These are phyloP conservation scores for Tetracentron sinense DNA, from an alignment of 164 flowering plant genomes.

Conservation along the genomic window DNA sequence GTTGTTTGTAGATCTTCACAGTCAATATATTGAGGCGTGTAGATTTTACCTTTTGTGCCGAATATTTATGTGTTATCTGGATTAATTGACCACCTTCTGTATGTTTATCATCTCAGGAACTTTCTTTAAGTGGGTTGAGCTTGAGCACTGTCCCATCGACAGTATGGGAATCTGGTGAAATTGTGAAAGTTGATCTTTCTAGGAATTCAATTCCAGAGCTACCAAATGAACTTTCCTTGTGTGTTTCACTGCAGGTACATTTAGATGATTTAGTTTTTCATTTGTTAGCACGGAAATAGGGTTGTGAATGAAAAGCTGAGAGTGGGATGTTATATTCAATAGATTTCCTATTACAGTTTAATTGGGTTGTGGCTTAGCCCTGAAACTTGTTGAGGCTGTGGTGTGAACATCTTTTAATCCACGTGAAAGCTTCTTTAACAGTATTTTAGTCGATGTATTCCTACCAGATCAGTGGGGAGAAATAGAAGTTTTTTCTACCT, in stretches of 20 bases:
- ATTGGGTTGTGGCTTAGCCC: background rate
- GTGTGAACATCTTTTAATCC: background rate
- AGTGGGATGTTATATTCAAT: background rate
- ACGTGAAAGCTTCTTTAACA: background rate
- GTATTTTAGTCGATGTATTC: background rate
- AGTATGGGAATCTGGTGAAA: constrained; percentile 75
- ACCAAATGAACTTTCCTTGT: constrained; percentile 67
- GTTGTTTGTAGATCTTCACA: background rate
- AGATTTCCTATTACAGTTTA: background rate
- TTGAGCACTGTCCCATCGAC: constrained; percentile 67
- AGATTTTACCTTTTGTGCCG: background rate
- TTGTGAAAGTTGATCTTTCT: constrained; percentile 74
- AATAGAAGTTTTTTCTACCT: background rate
- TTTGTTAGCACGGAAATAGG: background rate
- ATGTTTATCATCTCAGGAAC: constrained; percentile 55
- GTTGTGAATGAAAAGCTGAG: background rate
- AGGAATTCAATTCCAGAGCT: constrained; percentile 69
- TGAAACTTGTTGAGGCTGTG: background rate
- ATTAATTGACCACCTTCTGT: background rate
- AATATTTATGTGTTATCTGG: background rate
- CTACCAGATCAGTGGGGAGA: background rate
- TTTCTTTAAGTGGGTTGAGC: constrained; percentile 59
- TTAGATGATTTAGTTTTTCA: background rate
- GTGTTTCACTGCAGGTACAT: constrained; percentile 68
- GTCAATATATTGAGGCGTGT: background rate